These are phyloP conservation scores for Aphanocladium album DNA, from an alignment of 2,329 filamentous ascomycete genomes.

Conservation along the genomic window DNA sequence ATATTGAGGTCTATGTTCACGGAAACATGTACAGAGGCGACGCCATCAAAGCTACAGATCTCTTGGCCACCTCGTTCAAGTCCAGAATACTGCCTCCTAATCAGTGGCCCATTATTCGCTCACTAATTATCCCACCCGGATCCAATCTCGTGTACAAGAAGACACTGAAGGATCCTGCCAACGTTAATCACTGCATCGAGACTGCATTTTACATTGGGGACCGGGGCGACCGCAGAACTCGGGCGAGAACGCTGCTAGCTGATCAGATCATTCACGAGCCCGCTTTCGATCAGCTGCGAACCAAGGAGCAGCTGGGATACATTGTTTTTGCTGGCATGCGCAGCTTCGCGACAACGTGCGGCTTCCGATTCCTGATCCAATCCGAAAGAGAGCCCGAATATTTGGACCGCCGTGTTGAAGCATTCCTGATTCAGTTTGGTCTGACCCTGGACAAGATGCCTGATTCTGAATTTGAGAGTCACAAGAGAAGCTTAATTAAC, in stretches of 20 bases:
- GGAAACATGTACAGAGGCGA: conserved; percentile 96
- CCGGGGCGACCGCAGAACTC: conserved; percentile 60
- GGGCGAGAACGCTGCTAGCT: conserved; percentile 74
- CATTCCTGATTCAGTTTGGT: conserved; percentile 68
- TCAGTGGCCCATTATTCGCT: conserved; percentile 76
- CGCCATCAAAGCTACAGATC: conserved; percentile 75
- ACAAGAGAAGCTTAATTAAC: conserved; percentile 85
- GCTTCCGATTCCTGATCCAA: conserved; percentile 87
- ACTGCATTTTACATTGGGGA: conserved; percentile 69
- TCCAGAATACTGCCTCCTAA: conserved; percentile 66
- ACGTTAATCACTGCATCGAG: conserved; percentile 83
- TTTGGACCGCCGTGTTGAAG: conserved; percentile 80
- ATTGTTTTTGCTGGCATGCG: conserved; percentile 83
- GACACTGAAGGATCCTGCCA: conserved; percentile 76
- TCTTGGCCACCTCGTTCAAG: conserved; percentile 73
- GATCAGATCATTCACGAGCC: conserved; percentile 91
- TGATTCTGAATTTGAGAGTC: conserved; percentile 78
- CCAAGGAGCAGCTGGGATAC: conserved; percentile 96
- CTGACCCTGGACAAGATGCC: conserved; percentile 68
- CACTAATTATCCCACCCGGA: conserved; percentile 70
- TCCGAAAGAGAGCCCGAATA: conserved; percentile 82
- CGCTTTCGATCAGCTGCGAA: conserved; percentile 88
- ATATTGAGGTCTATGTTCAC: conserved; percentile 83
- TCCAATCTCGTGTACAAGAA: conserved; percentile 81
- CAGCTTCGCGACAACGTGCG: conserved; percentile 69